Percentiles rank a stretch among this genome's conserved stretches.
Evolutionary conservation across 2,329 filamentous ascomycete genomes (phyloP).

Genomic region (Aspergillus sp.): DNA sequence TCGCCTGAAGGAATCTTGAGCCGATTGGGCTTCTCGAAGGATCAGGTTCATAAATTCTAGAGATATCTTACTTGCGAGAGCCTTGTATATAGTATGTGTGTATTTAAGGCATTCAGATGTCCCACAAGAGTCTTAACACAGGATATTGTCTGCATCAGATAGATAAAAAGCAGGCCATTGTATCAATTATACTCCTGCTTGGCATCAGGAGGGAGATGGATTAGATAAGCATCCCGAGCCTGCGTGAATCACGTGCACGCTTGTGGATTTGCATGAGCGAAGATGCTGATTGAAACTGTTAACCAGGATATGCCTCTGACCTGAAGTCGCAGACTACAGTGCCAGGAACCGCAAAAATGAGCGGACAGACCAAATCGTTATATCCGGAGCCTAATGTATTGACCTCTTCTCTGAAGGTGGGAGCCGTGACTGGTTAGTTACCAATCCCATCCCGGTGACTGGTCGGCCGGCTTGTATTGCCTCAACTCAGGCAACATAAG

Average conservation of each 20-base stretch:
- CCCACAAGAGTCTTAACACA: too few relatives aligned
- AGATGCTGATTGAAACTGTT: not conserved
- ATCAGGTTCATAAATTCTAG: slow-evolving; percentile 8
- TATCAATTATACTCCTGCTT: not conserved
- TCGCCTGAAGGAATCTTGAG: slow-evolving; percentile 47
- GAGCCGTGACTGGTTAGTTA: slow-evolving; percentile 58
- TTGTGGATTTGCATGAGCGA: not conserved
- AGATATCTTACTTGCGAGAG: not conserved
- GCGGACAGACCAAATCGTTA: not conserved
- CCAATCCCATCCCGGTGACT: slow-evolving; percentile 1
- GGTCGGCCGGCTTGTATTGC: slow-evolving; percentile 5
- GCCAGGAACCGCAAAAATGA: not conserved
- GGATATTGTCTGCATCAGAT: too few relatives aligned
- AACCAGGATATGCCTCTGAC: not conserved
- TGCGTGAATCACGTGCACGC: not conserved
- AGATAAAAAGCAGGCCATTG: too few relatives aligned
- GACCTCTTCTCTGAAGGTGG: slow-evolving; percentile 56
- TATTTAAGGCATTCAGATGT: too few relatives aligned
- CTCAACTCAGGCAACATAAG: not conserved
- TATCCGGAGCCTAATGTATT: not conserved
- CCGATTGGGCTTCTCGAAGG: slow-evolving; percentile 10
- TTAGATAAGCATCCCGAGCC: not conserved
- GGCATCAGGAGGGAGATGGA: not conserved
- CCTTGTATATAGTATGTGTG: too few relatives aligned
- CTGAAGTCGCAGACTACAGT: not conserved